These are phyloP conservation scores for Oryza australiensis DNA, from an alignment of 176 grass and related monocot genomes.

Conservation along the genomic window DNA sequence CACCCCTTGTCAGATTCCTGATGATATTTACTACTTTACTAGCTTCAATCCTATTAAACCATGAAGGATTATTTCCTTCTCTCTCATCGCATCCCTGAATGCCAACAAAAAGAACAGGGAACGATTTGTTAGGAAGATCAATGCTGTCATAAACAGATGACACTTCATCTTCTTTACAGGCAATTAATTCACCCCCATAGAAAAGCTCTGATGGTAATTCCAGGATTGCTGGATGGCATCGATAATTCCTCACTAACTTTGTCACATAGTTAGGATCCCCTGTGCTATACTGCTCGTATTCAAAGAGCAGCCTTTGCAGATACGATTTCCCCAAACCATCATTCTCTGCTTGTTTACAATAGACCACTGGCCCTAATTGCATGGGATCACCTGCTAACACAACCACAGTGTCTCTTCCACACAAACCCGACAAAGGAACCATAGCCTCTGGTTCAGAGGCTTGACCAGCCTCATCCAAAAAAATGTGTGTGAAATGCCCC, in stretches of 20 bases:
- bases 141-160: constrained; percentile 55
- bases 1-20: constrained; percentile 59
- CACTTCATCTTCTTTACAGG: constrained; percentile 60
- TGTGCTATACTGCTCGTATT: constrained; percentile 56
- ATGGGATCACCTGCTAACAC: constrained; percentile 93
- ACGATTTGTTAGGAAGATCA: constrained; percentile 75
- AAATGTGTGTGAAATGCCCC: constrained; percentile 92
- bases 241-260: constrained; percentile 81
- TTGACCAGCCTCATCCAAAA: constrained; percentile 92
- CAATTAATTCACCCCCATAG: constrained; percentile 60
- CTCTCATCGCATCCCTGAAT: constrained; percentile 97
- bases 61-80: constrained; percentile 94
- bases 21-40: constrained; percentile 89
- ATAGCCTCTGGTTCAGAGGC: constrained; percentile 90
- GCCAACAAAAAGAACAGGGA: constrained; percentile 92
- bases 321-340: constrained; percentile 73
- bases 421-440: constrained; percentile 68
- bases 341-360: constrained; percentile 61
- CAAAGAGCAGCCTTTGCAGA: constrained; percentile 63
- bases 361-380: constrained; percentile 87
- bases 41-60: constrained; percentile 94
- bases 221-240: constrained; percentile 94
- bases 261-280: constrained; percentile 69
- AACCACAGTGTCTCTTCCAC: constrained; percentile 68
- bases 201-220: constrained; percentile 89